phyloP scores from a whole-genome alignment of 306 rosid genomes.

The Quillaja saponaria region DNA sequence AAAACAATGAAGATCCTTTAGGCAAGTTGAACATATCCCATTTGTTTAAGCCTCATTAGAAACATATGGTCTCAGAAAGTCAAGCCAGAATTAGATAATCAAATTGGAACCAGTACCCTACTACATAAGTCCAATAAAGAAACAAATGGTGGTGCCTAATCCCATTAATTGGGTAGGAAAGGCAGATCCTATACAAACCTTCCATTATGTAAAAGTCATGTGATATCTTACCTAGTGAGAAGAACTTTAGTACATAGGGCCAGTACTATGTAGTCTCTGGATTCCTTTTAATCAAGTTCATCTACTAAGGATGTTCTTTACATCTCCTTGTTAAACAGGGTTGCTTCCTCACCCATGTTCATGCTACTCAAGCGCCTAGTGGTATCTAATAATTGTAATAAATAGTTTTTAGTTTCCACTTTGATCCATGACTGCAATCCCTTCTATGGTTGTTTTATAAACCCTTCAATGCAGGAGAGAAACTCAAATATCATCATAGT shows the following conservation, averaged over 20 bases:
- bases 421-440: background rate
- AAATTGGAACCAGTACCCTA: background rate
- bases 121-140: background rate
- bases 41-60: no score
- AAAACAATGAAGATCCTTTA: background rate
- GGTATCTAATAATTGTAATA: conserved; percentile 3
- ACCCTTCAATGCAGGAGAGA: background rate
- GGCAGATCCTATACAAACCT: background rate
- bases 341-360: background rate
- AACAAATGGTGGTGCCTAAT: background rate
- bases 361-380: background rate
- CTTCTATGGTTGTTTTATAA: conserved; percentile 15
- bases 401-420: background rate
- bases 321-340: no score
- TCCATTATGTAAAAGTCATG: background rate
- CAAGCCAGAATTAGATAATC: background rate
- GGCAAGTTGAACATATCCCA: background rate
- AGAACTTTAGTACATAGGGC: background rate
- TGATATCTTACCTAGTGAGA: background rate
- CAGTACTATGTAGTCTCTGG: no score
- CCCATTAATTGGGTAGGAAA: no score
- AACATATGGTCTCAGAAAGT: background rate
- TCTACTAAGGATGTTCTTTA: no score
- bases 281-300: background rate
- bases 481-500: background rate